phyloP scores from a whole-genome alignment of 208 protist genomes.

The Trypanosoma cruzi region DNA sequence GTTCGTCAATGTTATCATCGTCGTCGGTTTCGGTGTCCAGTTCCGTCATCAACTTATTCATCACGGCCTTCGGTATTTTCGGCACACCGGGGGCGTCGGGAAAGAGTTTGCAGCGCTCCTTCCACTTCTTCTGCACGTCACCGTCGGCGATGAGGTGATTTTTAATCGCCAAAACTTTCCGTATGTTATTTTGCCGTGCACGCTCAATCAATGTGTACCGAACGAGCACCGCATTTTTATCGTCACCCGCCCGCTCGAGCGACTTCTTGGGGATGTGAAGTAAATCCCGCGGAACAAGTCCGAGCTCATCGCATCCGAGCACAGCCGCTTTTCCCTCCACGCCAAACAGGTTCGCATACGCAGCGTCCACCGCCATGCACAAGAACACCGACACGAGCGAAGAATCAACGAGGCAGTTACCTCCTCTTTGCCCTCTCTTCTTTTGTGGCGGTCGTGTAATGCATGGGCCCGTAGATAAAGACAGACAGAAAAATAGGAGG shows the following conservation, averaged over 20 bases:
- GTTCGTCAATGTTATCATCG: slow-evolving; percentile 30
- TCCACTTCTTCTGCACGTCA: slow-evolving; percentile 29
- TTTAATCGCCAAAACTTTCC: slow-evolving; percentile 30
- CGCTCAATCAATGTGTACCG: slow-evolving; percentile 45
- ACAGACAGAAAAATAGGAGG: slow-evolving; percentile 10
- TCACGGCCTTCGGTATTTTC: slow-evolving; percentile 27
- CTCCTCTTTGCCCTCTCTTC: no score
- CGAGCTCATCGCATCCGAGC: slow-evolving; percentile 39
- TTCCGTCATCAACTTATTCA: slow-evolving; percentile 20
- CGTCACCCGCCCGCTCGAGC: slow-evolving; percentile 13
- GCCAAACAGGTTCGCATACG: slow-evolving; percentile 38
- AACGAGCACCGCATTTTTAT: slow-evolving; percentile 26
- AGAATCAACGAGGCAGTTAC: background rate
- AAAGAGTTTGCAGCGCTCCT: slow-evolving; percentile 25
- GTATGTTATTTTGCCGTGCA: slow-evolving; percentile 37
- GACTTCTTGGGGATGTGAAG: slow-evolving; percentile 26
- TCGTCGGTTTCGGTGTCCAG: slow-evolving; percentile 39
- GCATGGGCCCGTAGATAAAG: background rate
- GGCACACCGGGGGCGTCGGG: slow-evolving; percentile 36
- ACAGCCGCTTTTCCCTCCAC: slow-evolving; percentile 36
- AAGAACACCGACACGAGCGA: background rate
- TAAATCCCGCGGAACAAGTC: slow-evolving; percentile 34
- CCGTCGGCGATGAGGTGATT: slow-evolving; percentile 31
- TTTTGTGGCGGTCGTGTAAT: background rate
- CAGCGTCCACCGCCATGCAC: slow-evolving; percentile 28